These are phyloP conservation scores for Stemphylium vesicarium DNA, from an alignment of 2,329 filamentous ascomycete species.

Conservation along the genomic window DNA sequence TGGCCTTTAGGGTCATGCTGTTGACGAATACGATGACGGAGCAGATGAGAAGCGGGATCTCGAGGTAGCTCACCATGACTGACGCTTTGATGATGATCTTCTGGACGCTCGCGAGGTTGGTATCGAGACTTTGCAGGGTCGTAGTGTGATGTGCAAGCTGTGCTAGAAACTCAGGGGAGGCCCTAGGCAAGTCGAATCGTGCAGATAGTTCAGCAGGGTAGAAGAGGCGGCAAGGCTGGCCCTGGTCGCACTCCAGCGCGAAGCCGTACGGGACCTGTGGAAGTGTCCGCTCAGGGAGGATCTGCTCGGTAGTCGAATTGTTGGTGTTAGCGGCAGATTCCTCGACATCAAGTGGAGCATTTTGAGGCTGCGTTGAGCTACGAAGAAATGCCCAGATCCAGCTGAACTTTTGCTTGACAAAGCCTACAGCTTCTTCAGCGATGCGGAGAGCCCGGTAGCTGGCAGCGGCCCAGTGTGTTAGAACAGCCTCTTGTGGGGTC, in stretches of 20 bases:
- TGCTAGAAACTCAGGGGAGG: neutral
- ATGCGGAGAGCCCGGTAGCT: slow-evolving; percentile 3
- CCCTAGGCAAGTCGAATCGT: neutral
- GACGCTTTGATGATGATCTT: neutral
- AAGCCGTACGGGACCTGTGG: slow-evolving; percentile 20
- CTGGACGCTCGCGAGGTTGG: neutral
- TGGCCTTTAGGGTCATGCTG: neutral
- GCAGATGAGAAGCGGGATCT: neutral
- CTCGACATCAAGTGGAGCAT: too few species aligned
- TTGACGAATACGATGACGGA: neutral
- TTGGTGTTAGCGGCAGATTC: too few species aligned
- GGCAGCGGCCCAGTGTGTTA: slow-evolving; percentile 4
- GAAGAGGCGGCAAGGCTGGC: slow-evolving; percentile 15
- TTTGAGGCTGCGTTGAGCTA: too few species aligned
- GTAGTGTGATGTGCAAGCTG: neutral
- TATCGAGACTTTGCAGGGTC: neutral
- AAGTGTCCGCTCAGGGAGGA: neutral
- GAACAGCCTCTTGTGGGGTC: slow-evolving; percentile 6
- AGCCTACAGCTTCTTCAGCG: neutral
- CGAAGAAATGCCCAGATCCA: neutral
- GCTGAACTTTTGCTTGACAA: slow-evolving; percentile 1
- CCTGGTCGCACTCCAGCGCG: slow-evolving; percentile 7
- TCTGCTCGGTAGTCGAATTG: neutral
- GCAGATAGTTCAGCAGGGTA: neutral
- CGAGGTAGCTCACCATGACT: neutral